Evolutionary conservation across 371 early-diverging fungal genomes (phyloP).

Genomic region (Syncephalastrum sp.): DNA sequence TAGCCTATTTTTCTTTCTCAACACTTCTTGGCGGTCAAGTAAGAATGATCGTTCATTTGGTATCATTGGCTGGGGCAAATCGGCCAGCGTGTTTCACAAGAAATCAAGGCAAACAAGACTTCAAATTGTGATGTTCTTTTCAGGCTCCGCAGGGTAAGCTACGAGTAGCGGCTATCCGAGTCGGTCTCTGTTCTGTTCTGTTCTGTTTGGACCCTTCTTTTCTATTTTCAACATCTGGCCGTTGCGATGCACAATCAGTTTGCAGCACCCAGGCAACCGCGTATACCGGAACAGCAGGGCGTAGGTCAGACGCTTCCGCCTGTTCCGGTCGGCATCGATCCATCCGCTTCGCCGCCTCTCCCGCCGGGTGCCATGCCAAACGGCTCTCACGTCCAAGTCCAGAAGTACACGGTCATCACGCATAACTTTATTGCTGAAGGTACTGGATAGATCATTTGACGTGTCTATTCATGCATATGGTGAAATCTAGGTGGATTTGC

Average conservation of each 20-base stretch:
- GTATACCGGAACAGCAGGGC: constrained; percentile 50
- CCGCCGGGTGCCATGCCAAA: constrained; percentile 49
- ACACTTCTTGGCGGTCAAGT: no score
- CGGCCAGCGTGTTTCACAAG: no score
- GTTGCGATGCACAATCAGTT: constrained; percentile 10
- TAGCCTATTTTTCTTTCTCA: no score
- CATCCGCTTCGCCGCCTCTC: constrained; percentile 29
- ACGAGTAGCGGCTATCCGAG: no score
- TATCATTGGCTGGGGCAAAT: no score
- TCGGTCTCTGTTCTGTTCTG: no score
- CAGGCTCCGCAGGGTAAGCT: no score
- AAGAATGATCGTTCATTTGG: no score
- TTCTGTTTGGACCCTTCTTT: no score
- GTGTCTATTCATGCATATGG: neutral
- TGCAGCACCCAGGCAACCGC: constrained; percentile 24
- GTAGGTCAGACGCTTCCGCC: constrained; percentile 48
- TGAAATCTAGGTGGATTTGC: constrained; percentile 72
- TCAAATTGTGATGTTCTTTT: no score
- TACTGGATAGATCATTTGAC: constrained; percentile 4
- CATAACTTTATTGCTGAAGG: constrained; percentile 56
- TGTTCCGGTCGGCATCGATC: constrained; percentile 45
- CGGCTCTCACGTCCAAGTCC: constrained; percentile 56
- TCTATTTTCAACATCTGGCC: no score
- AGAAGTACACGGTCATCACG: constrained; percentile 50
- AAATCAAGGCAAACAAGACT: no score